Conservation (phyloP, 192 early-diverging fungal species). For the Backusella macrospora region DNA sequence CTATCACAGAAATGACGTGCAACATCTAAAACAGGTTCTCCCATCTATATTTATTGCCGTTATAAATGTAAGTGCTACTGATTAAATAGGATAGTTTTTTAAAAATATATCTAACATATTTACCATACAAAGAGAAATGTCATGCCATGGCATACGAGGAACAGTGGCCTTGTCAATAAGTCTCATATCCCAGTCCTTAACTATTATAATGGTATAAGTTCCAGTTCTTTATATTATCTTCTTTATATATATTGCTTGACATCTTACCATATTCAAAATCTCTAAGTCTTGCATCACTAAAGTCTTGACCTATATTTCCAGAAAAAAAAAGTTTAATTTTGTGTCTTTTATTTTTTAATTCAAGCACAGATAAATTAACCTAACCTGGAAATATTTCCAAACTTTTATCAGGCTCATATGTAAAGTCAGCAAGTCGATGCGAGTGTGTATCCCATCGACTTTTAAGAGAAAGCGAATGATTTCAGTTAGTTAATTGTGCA, state of each 20-base stretch:
- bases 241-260: not conserved
- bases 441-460: constrained; percentile 68
- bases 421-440: constrained; percentile 73
- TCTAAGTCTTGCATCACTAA: constrained; percentile 80
- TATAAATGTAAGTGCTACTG: not conserved
- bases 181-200: constrained; percentile 48
- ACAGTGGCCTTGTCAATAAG: constrained; percentile 47
- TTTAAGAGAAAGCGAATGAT: not conserved
- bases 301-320: constrained; percentile 63
- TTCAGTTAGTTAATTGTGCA: not conserved
- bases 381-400: constrained; percentile 49
- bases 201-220: constrained; percentile 27
- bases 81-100: not conserved
- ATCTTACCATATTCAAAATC: constrained; percentile 57
- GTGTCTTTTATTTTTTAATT: constrained; percentile 10
- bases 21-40: constrained; percentile 76
- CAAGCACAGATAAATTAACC: not conserved
- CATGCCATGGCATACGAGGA: constrained; percentile 88
- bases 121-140: constrained; percentile 73
- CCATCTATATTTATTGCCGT: constrained; percentile 39
- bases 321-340: not conserved
- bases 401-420: constrained; percentile 42
- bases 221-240: not conserved
- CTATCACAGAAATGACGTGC: constrained; percentile 84
- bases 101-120: not conserved